Base-by-base conservation (phyloP, 2,329 filamentous ascomycete genomes). In the Beauveria brongniartii region DNA sequence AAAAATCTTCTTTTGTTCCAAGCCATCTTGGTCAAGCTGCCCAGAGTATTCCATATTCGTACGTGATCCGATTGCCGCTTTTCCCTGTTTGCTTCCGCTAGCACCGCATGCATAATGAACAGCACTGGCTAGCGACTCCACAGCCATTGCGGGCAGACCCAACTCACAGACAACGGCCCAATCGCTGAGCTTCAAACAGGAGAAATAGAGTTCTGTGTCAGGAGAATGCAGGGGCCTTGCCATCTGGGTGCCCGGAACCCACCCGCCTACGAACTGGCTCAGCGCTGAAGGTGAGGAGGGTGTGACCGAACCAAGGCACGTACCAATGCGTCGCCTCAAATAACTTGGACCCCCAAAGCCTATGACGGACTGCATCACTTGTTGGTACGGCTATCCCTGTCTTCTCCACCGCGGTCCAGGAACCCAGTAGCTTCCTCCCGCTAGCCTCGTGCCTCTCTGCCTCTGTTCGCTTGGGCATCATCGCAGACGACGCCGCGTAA, bases 401-500 rank as follows among this genome's bases (percentile, higher is more conserved):
- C 34, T 37, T 12, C 12, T 50, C 37, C 47, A n/a, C n/a, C 14
- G 1, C 22, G 8, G 18, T 28, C 14, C 22, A 20, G 34, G 9
- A 34, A 51, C 26, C 20, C 46, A 55, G 37, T n/a, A 48, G 24
- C 16, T 14, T 37, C 26, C 8, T 37, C 34, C 28, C n/a, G 40
- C 55, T 64, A n/a, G 24, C 47, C 40, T 52, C 34, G 16, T 52
- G 41, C 34, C 34, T 37, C 12, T 37, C 34, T 37, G 34, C 12
- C 34, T 37, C 34, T 37, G 1, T 48, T 40, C 50, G 37, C 30
- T 34, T 55, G 40, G 26, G 61, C n/a, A 5, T 41, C 24, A 46
- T 52, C 24, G 3, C 47, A 69, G 69, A 53, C 63, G 63, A 26
- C 65, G 68, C 28, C 65, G 64, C 47, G 65, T 70, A n/a, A n/a